Percentiles rank a stretch among this genome's conserved stretches.
Conservation (phyloP, 2,329 filamentous ascomycete genomes). For the Nigrospora sphaerica region DNA sequence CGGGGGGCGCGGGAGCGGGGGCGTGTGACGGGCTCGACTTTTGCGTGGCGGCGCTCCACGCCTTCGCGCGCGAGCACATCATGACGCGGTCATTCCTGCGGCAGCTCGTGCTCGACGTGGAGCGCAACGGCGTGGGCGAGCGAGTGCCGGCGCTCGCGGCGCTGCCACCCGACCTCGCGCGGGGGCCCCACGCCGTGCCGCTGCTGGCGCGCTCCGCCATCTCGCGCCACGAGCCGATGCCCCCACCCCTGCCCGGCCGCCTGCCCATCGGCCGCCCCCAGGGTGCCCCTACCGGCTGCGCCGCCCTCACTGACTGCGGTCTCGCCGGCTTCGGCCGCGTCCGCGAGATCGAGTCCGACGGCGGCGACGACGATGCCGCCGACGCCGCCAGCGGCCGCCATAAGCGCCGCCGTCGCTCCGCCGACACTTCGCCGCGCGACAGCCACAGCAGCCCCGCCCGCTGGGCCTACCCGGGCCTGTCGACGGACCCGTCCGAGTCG, state of each 20-base stretch:
- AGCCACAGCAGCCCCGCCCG: no score
- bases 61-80: constrained; percentile 64
- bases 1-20: constrained; percentile 32
- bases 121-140: constrained; percentile 36
- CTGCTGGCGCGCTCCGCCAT: constrained; percentile 38
- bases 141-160: no score
- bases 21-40: constrained; percentile 56
- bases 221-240: constrained; percentile 30
- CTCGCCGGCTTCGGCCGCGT: no score
- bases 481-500: no score
- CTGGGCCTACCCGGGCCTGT: no score
- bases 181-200: constrained; percentile 32
- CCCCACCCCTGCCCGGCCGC: constrained; percentile 36
- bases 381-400: no score
- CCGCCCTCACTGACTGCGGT: no score
- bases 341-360: no score
- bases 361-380: no score
- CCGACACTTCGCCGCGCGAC: no score
- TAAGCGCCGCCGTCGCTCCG: no score
- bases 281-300: no score
- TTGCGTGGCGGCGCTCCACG: constrained; percentile 70
- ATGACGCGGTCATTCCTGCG: constrained; percentile 80
- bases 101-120: constrained; percentile 77
- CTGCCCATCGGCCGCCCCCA: constrained; percentile 25
- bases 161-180: constrained; percentile 7